Evolutionary conservation across 1,139 yeast genomes (phyloP), one percentile per base, ranked within the genome.

Genomic region (Trichomonascaceae sp.): DNA sequence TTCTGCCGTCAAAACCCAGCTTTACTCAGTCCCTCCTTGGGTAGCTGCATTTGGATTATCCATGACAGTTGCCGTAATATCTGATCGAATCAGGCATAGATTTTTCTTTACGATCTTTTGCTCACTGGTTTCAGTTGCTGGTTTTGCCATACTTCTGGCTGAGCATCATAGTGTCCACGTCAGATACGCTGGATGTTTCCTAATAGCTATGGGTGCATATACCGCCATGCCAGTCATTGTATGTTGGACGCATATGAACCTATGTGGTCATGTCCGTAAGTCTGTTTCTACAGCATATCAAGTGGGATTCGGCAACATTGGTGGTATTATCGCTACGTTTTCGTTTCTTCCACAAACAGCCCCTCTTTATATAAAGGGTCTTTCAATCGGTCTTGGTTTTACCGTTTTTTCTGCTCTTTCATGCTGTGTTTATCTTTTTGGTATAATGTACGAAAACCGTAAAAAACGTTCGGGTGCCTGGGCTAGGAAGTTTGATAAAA

Each of bases 271-370:
- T 66, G 72, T 81, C 54, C 76, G 91, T 67, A 83, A 84, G 61
- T 76, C 86, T 38, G 84, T 85, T 19, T 88, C 87, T 52, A 81
- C 89, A 17, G 89, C 87, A 1, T 83, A 84, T 77, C 87, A 84
- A 64, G 80, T 87, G 61, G 95, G 93, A 1, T 85, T 85, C 66
- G 95, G 93, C 59, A 86, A 87, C 70, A 83, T 85, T 65, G 95
- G 95, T 58, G 95, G 93, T 64, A 86, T 86, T 64, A 79, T 86
- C 58, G 75, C 91, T 13, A 81, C 90, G 1, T 85, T 77, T 63
- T 72, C 83, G 27, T 85, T 81, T 72, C 73, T 82, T 51, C 63
- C 76, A 41, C 68, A 70, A 49, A 87, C 83, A 59, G 79, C 86
- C 38, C 89, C 89, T 18, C 72, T 68, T 36, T 85, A 80, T 69